Conservation (phyloP, 768 basidiomycete species). For the Serendipita sp. region DNA sequence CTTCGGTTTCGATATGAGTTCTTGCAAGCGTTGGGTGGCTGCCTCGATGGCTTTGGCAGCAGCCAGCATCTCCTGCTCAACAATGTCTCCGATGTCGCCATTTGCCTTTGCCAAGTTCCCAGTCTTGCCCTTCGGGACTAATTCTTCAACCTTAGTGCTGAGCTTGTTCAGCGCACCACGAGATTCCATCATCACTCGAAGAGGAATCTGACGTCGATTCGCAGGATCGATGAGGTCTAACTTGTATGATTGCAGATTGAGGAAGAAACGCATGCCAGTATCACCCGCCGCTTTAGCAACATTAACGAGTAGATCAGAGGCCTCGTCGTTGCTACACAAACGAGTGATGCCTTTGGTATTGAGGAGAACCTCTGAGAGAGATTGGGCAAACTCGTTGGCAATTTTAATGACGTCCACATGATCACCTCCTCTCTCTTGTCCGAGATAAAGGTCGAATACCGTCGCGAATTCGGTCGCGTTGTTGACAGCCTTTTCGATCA, state of each 20-base stretch:
- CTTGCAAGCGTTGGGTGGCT: conserved; percentile 77
- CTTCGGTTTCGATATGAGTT: conserved; percentile 79
- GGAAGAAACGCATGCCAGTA: conserved; percentile 78
- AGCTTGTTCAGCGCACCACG: conserved; percentile 70
- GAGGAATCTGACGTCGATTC: conserved; percentile 71
- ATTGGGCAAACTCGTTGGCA: conserved; percentile 91
- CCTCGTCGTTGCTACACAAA: conserved; percentile 78
- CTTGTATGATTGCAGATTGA: conserved; percentile 91
- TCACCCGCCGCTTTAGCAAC: conserved; percentile 79
- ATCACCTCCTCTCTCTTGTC: conserved; percentile 76
- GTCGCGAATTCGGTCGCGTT: conserved; percentile 94
- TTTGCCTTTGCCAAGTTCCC: conserved; percentile 56
- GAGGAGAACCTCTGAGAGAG: conserved; percentile 75
- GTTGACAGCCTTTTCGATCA: conserved; percentile 93
- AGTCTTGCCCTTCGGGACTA: conserved; percentile 72
- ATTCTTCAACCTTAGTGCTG: conserved; percentile 68
- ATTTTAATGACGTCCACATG: conserved; percentile 97
- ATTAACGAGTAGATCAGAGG: conserved; percentile 72
- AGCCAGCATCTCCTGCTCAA: conserved; percentile 89
- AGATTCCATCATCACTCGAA: conserved; percentile 76
- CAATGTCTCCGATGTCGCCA: conserved; percentile 89
- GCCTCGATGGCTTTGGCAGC: conserved; percentile 87
- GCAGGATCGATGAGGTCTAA: conserved; percentile 58
- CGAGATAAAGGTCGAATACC: conserved; percentile 78
- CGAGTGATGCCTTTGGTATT: conserved; percentile 95